A percentile compares a stretch with the other conserved stretches of the same genome.
Conservation (phyloP, 306 rosid species). For the Arachis hypogaea region DNA sequence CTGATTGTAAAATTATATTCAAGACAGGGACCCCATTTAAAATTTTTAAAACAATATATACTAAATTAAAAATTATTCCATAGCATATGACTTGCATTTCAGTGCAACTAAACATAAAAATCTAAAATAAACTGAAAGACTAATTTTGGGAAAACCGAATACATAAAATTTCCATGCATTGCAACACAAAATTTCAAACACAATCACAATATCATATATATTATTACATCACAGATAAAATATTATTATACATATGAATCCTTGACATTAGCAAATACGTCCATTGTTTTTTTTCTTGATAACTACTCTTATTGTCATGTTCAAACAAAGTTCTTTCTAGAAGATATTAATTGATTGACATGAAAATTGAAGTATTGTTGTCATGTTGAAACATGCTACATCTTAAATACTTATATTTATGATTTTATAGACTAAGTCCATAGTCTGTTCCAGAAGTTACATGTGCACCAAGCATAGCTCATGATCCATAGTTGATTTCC, state of each 20-base stretch:
- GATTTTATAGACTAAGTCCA: slow-evolving; percentile 26
- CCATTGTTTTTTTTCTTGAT: slow-evolving; percentile 19
- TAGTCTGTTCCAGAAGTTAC: slow-evolving; percentile 33
- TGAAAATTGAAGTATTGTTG: not conserved
- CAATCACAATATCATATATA: not conserved
- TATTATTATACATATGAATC: not conserved
- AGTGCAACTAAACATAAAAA: too few relatives aligned
- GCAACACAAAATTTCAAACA: slow-evolving; percentile 23
- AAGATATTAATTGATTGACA: slow-evolving; percentile 9
- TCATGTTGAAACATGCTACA: not conserved
- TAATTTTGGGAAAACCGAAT: not conserved
- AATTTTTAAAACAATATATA: too few relatives aligned
- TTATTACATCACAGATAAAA: not conserved
- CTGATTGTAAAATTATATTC: too few relatives aligned
- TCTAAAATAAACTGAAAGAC: not conserved
- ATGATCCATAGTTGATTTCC: slow-evolving; percentile 14
- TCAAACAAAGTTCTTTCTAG: slow-evolving; percentile 47
- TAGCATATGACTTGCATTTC: too few relatives aligned
- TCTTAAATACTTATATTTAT: not conserved
- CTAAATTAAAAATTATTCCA: too few relatives aligned
- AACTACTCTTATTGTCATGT: not conserved
- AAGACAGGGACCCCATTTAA: too few relatives aligned
- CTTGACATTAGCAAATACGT: not conserved
- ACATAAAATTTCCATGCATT: not conserved
- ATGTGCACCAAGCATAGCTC: slow-evolving; percentile 13